Evolutionary conservation across 257 asterid species (phyloP).

Genomic region (Apocynum venetum): DNA sequence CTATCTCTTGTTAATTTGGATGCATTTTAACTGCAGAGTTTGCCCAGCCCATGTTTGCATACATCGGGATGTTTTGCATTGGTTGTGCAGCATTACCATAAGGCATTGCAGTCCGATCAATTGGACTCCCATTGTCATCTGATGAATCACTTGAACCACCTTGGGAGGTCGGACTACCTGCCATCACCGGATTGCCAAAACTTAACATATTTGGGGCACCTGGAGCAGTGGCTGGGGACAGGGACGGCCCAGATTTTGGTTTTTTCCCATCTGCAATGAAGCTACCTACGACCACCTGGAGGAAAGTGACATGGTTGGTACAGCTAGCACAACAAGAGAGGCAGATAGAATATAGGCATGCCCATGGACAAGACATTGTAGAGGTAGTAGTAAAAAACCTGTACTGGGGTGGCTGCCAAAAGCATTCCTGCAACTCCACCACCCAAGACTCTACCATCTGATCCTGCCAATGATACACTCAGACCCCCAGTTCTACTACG

Average conservation of each 20-base stretch:
- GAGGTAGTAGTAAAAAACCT: constrained; percentile 34
- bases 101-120: constrained; percentile 37
- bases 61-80: constrained; percentile 46
- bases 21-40: constrained; percentile 50
- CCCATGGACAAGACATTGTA: not conserved
- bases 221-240: constrained; percentile 24
- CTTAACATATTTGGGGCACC: constrained; percentile 45
- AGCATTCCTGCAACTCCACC: constrained; percentile 89
- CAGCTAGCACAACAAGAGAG: not conserved
- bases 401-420: constrained; percentile 75
- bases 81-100: constrained; percentile 42
- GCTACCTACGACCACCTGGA: constrained; percentile 85
- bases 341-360: not conserved
- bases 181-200: constrained; percentile 48
- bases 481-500: constrained; percentile 46
- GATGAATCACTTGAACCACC: constrained; percentile 69
- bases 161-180: constrained; percentile 57
- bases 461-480: constrained; percentile 74
- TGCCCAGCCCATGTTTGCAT: constrained; percentile 60
- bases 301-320: constrained; percentile 4
- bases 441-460: constrained; percentile 80
- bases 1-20: constrained; percentile 27
- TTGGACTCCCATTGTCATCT: constrained; percentile 60
- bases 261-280: constrained; percentile 78
- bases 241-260: constrained; percentile 30